Evolutionary conservation across 495 filamentous ascomycete genomes (phyloP).

Genomic region (Penicillium macrosclerotiorum): DNA sequence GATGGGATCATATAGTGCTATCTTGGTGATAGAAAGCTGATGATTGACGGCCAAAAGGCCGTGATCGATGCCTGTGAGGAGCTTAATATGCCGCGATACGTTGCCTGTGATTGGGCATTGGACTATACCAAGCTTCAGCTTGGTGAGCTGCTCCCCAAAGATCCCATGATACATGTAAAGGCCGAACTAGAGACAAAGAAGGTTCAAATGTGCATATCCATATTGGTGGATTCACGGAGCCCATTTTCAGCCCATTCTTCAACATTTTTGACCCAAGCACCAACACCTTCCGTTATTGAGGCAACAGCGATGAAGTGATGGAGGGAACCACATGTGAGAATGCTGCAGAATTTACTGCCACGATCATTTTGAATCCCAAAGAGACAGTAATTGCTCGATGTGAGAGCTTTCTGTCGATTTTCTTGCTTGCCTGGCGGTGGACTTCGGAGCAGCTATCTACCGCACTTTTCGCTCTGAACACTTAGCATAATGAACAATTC

Average conservation of each 20-base stretch:
- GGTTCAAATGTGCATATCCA: constrained; percentile 3
- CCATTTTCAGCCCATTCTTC: constrained; percentile 8
- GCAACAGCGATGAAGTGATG: constrained; percentile 2
- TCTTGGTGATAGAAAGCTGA: constrained; percentile 38
- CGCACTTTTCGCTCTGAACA: not conserved
- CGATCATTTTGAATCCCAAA: not conserved
- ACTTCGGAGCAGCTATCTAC: not conserved
- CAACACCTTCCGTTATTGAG: not conserved
- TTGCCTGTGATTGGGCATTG: constrained; percentile 44
- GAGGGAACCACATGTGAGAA: constrained; percentile 1
- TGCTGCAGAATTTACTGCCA: not conserved
- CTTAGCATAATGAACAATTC: not conserved
- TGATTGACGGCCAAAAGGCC: constrained; percentile 43
- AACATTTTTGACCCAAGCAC: constrained; percentile 1
- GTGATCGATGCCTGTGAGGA: constrained; percentile 46
- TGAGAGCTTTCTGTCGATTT: not conserved
- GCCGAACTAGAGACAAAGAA: constrained; percentile 41
- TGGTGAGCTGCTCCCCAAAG: constrained; percentile 39
- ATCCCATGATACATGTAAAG: constrained; percentile 42
- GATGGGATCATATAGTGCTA: constrained; percentile 46
- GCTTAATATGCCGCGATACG: constrained; percentile 35
- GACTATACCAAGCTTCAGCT: constrained; percentile 39
- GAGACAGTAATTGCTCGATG: not conserved
- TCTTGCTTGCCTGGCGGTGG: not conserved
- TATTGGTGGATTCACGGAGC: constrained; percentile 4